Base-by-base conservation (phyloP, 768 basidiomycete species). In the Tricholoma saponaceum region DNA sequence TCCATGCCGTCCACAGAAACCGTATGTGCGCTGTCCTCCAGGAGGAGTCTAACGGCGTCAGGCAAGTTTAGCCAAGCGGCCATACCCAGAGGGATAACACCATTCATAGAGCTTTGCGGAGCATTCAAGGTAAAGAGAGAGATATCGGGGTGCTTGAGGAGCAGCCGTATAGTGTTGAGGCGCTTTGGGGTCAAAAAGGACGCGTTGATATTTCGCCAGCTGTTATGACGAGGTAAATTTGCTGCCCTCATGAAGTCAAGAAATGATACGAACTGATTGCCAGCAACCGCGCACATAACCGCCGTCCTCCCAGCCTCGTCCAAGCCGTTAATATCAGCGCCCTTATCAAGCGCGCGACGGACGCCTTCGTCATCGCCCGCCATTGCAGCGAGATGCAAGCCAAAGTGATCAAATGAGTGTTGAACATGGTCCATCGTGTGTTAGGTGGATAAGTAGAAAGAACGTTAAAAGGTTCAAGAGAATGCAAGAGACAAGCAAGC, bases 1-100 rank as follows among this genome's bases (percentile, higher is more conserved):
- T 92, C 90, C 75, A 84, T 81, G 30, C 84, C 87, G 61, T 92
- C 86, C 3, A 90, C 88, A 6, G 85, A 80, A 22, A 92, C 82
- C 22, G 80, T 67, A 43, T 83, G 85, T 2, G 74, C 70, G 62
- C 85, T 86, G 26, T 75, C 79, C 47, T 88, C 83, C 23, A 92
- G 78, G n/a, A 92, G 72, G 41, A 84, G 63, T 55, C 75, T 75
- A n/a, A 92, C 86, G 23, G 75, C 78, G 14, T 80, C 71, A 10
- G 81, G 80, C 69, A 81, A 73, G 63, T 90, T 85, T 18, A 91
- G 77, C 88, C 89, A 92, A 0, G 89, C 84, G 6, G 89, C 87
- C 77, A 90, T 83, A 4, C 87, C 85, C 14, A 92, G 79, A 10
- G 89, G 89, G 1, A 88, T 87, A 7, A 89, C 87, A 32, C 89